Evolutionary conservation across 495 filamentous ascomycete species (phyloP), one percentile per base, ranked within the genome.

Genomic region (Acidiella bohemica): DNA sequence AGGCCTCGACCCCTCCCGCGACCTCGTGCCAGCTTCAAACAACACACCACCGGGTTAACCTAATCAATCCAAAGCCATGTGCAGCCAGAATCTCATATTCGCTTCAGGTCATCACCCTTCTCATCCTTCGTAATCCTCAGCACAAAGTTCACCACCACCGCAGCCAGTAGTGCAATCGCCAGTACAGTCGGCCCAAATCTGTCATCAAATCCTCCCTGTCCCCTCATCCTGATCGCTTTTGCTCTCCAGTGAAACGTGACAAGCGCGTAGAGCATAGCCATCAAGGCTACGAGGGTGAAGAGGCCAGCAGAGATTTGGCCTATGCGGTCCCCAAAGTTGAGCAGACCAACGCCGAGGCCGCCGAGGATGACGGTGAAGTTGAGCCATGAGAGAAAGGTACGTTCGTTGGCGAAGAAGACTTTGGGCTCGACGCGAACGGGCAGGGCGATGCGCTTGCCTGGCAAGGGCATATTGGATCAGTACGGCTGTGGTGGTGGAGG

Each of bases 401-500:
- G 86, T 68, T 99, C 90, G 68, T 96, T 96, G 60, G 90, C 90
- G 71, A 99, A 99, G 76, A 96, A 99, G 65, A 97, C 90, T 63
- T 99, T 99, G 27, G 90, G 90, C 59, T 99, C 90, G 61, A 99
- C 87, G 47, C 90, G 86, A 29, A 86, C 93, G 39, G 90, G 90
- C 46, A 99, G 84, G 46, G 92, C 87, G 59, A 99, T 99, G 50
- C 90, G 85, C 60, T 99, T 99, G 70, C 86, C 86, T 85, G 49
- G n/a, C 32, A 25, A n/a, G n/a, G n/a, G n/a, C n/a, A n/a, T n/a
- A n/a, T n/a, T n/a, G n/a, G n/a, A 5, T 20, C 6, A 25, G 25
- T 11, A 12, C n/a, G 2, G 24, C n/a, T 13, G 34, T 52, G 53
- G 42, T 48, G 54, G 14, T 7, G 26, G 31, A 16, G 44, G 17